Evolutionary conservation across 208 protist species (phyloP), one percentile per base, ranked within the genome.

Genomic region (Leishmania gerbilli): DNA sequence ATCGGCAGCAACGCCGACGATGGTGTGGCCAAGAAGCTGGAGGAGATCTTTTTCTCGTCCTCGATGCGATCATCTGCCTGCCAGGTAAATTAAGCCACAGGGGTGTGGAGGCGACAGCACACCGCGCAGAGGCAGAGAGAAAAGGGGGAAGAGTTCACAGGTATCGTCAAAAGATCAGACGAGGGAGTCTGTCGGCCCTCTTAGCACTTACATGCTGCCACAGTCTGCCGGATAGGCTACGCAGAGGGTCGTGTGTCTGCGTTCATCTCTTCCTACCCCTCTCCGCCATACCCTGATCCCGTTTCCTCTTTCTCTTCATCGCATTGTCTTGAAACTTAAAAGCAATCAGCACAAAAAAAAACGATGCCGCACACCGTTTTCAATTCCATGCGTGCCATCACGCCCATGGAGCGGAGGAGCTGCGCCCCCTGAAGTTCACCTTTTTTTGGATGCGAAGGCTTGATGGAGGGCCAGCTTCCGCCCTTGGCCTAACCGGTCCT

Each of bases 1-100:
- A 92, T 95, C 77, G 89, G 72, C 31, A 76, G 64, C 5, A 93
- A 95, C 72, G 80, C n/a, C 1, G 83, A 92, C 27, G 92, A 95
- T 51, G 87, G 88, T n/a, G 92, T 95, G 3, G 92, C 92, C 19
- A 91, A 91, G 79, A 95, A 94, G 83, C 79, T 95, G 42, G 79
- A 87, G 19, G 92, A 94, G 69, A 68, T 94, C 0, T 95, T 95
- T 67, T 76, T 76, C 17, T 42, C 24, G n/a, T 15, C 31, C 31
- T 76, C 62, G 21, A 27, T 76, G 19, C 17, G 2, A 17, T 47
- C 37, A 51, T 31, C 68, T 21, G 11, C 19, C 40, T 34, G 2
- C 37, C 31, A 72, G 2, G 7, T 34, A 72, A 34, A 2, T 5
- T 27, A 6, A 19, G 6, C 5, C 40, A 24, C 15, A 19, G 53